A percentile compares a stretch with the other conserved stretches of the same genome.
These are phyloP conservation scores for Trichoderma hamatum DNA, from an alignment of 2,329 filamentous ascomycete species.

Conservation along the genomic window DNA sequence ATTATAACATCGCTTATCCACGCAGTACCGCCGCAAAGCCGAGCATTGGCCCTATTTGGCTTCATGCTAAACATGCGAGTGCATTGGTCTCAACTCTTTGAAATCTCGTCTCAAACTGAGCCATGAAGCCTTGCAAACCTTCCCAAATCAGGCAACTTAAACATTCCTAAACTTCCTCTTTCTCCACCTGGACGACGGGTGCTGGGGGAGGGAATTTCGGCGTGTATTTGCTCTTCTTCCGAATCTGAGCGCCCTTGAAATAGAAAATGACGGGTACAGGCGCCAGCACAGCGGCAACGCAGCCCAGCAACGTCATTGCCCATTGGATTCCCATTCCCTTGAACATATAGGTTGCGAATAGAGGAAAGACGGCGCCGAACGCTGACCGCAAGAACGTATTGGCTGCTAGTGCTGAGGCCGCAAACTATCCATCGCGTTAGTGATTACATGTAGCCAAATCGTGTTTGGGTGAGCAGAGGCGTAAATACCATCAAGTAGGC, in stretches of 20 bases:
- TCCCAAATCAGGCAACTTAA: too few species aligned
- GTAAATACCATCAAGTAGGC: constrained; percentile 1
- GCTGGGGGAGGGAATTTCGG: neutral
- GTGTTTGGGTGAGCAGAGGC: too few species aligned
- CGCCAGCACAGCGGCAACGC: neutral
- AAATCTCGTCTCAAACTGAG: neutral
- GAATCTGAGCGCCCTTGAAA: constrained; percentile 4
- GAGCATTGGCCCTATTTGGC: too few species aligned
- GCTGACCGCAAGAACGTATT: constrained; percentile 8
- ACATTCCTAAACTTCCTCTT: neutral
- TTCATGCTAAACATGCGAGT: neutral
- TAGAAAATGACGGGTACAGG: constrained; percentile 7
- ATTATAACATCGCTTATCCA: neutral
- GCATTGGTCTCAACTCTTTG: neutral
- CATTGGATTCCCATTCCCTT: neutral
- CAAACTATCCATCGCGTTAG: neutral
- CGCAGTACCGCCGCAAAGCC: too few species aligned
- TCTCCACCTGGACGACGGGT: neutral
- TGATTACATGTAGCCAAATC: neutral
- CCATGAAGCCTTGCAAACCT: neutral
- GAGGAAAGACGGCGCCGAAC: neutral
- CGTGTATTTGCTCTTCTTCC: constrained; percentile 2
- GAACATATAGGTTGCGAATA: constrained; percentile 10
- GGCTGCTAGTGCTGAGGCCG: neutral
- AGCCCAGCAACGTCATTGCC: neutral